A percentile compares a stretch with the other conserved stretches of the same genome.
Evolutionary conservation across 2,329 filamentous ascomycete species (phyloP).

Genomic region (Apiospora kogelbergensis): DNA sequence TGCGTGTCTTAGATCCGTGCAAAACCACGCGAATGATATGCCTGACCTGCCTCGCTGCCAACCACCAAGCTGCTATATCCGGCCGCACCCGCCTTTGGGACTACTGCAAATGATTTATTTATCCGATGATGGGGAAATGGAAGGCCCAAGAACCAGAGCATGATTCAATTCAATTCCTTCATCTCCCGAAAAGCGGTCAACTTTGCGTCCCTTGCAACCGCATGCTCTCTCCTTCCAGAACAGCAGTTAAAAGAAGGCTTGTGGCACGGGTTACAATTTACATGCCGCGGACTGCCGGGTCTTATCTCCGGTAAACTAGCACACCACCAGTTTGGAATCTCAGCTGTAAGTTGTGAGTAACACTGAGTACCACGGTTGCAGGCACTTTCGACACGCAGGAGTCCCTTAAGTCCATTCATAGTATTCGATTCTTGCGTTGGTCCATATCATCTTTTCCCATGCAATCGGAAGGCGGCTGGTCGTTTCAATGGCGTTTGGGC

Average conservation of each 20-base stretch:
- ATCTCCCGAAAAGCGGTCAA: neutral
- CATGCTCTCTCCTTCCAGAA: neutral
- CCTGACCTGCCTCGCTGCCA: neutral
- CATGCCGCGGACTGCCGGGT: neutral
- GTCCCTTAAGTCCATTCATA: neutral
- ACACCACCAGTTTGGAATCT: neutral
- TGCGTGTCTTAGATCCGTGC: conserved; percentile 2
- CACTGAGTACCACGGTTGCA: neutral
- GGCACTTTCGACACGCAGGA: neutral
- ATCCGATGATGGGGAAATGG: neutral
- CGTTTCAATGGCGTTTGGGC: neutral
- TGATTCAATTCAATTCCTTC: neutral
- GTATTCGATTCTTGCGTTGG: too few relatives aligned
- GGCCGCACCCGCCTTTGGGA: neutral
- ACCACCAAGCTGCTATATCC: neutral
- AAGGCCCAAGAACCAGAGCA: conserved; percentile 1
- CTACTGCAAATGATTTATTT: conserved; percentile 2
- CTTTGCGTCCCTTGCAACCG: neutral
- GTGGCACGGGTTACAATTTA: neutral
- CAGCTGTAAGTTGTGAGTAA: neutral
- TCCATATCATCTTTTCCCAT: neutral
- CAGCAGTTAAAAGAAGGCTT: neutral
- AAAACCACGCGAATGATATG: neutral
- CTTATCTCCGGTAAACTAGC: conserved; percentile 5
- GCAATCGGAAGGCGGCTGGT: neutral